These are phyloP conservation scores for Marsdenia floribunda DNA, from an alignment of 257 asterid genomes.

Conservation along the genomic window DNA sequence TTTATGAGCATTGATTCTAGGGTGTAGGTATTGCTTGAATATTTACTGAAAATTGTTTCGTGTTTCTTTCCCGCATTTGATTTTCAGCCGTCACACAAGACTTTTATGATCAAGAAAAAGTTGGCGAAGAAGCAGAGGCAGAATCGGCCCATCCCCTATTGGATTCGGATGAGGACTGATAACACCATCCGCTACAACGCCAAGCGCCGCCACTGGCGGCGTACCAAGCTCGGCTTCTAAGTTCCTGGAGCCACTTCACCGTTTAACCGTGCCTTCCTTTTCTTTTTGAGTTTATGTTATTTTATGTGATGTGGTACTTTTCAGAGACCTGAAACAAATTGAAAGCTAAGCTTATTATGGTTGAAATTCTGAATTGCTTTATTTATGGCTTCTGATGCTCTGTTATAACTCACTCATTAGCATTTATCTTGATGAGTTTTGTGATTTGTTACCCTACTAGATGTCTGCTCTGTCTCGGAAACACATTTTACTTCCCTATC, in stretches of 20 bases:
- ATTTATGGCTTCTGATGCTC: not conserved
- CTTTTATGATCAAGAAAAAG: conserved; percentile 81
- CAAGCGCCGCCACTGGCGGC: conserved; percentile 97
- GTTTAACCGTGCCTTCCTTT: not conserved
- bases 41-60: not conserved
- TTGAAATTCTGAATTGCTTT: not conserved
- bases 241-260: not conserved
- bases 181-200: conserved; percentile 91
- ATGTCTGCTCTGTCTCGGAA: not conserved
- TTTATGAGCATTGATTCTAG: not conserved
- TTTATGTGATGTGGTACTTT: not conserved
- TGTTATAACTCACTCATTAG: not conserved
- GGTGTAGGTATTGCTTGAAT: not conserved
- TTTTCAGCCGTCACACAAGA: conserved; percentile 75
- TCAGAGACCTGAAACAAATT: too few relatives aligned
- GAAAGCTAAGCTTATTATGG: not conserved
- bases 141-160: conserved; percentile 81
- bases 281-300: not conserved
- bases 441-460: not conserved
- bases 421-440: not conserved
- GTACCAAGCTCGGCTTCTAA: conserved; percentile 89
- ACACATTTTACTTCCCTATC: not conserved
- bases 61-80: not conserved
- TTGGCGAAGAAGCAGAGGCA: conserved; percentile 91
- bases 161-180: conserved; percentile 81